These are phyloP conservation scores for Davidsoniella virescens DNA, from an alignment of 2,329 filamentous ascomycete species.

Conservation along the genomic window DNA sequence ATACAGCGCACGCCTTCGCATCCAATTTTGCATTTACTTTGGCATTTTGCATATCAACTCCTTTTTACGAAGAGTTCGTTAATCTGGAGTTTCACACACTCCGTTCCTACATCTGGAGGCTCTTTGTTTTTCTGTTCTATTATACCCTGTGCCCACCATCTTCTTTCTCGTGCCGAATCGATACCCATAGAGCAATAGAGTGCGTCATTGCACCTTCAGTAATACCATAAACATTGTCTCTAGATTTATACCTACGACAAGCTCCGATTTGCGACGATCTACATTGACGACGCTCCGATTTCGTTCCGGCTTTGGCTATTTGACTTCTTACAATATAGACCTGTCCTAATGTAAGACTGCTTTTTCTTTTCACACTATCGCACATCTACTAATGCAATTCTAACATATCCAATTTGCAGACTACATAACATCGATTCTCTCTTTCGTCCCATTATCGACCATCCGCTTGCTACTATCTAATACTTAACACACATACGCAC, in stretches of 20 bases:
- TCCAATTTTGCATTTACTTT: background rate
- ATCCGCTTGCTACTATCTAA: conserved; percentile 1
- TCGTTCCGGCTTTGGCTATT: too few species aligned
- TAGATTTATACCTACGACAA: too few species aligned
- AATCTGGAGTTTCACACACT: background rate
- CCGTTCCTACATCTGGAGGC: background rate
- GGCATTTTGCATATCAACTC: background rate
- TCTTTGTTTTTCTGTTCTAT: background rate
- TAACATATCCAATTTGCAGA: background rate
- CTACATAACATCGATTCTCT: conserved; percentile 1
- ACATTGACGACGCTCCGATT: too few species aligned
- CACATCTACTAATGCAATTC: background rate
- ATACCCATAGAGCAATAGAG: background rate
- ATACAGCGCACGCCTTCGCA: background rate
- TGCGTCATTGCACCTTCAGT: conserved; percentile 2
- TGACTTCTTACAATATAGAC: too few species aligned
- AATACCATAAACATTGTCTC: background rate
- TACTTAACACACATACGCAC: background rate
- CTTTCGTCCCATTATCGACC: conserved; percentile 9
- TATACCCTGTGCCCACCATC: background rate
- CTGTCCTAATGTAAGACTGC: too few species aligned
- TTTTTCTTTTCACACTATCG: background rate
- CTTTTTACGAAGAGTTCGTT: background rate
- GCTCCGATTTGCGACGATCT: too few species aligned
- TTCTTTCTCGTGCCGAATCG: background rate